Evolutionary conservation across 2,329 filamentous ascomycete species (phyloP).

Genomic region (Trichophyton mentagrophytes): DNA sequence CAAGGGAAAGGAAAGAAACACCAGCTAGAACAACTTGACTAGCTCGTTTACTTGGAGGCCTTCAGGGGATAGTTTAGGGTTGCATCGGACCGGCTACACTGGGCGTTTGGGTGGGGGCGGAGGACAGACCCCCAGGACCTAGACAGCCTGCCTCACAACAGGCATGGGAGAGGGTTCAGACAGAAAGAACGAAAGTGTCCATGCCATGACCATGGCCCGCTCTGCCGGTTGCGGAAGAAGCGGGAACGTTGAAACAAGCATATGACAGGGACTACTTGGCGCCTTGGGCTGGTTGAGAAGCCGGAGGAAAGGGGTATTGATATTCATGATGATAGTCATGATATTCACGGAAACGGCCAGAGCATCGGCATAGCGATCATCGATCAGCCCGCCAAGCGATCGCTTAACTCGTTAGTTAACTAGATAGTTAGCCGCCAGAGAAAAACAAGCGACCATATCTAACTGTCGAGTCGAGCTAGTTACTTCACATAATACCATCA

Average conservation of each 20-base stretch:
- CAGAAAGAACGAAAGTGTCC: not conserved
- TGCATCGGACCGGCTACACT: not conserved
- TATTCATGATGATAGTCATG: not conserved
- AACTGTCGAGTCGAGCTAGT: not conserved
- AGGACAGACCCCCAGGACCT: not conserved
- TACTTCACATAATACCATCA: not conserved
- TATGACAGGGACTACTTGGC: not conserved
- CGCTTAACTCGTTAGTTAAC: not conserved
- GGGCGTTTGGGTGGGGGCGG: not conserved
- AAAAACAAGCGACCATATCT: not conserved
- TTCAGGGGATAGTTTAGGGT: not conserved
- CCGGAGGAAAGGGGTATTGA: not conserved
- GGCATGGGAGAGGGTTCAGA: not conserved
- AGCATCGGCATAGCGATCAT: not conserved
- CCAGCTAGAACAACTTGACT: not conserved
- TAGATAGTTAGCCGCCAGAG: not conserved
- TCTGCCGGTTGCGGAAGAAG: not conserved
- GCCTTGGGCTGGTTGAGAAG: not conserved
- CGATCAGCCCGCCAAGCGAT: not conserved
- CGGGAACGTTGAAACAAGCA: slow-evolving; percentile 1
- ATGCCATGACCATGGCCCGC: not conserved
- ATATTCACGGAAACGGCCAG: not conserved
- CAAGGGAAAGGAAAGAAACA: not conserved
- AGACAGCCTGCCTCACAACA: not conserved
- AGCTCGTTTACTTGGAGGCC: not conserved